Percentiles rank a stretch among this genome's conserved stretches.
Evolutionary conservation across 2,329 filamentous ascomycete species (phyloP).

Genomic region (Talaromyces verruculosus): DNA sequence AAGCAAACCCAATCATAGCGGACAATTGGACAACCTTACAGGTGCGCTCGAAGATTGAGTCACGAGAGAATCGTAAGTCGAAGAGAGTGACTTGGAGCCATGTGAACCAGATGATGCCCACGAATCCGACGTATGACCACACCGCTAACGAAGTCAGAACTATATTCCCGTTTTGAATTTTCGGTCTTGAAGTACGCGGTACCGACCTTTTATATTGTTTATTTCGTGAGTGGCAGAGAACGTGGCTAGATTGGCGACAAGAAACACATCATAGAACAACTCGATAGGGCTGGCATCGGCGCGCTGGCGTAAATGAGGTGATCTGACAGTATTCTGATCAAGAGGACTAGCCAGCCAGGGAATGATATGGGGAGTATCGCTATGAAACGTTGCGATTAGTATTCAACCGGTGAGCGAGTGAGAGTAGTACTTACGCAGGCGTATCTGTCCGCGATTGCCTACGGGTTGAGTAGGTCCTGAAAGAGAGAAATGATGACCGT

Average conservation of each 20-base stretch:
- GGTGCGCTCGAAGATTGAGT: constrained; percentile 63
- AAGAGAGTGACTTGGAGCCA: constrained; percentile 65
- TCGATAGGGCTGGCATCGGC: constrained; percentile 57
- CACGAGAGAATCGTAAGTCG: constrained; percentile 65
- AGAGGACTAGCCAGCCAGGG: constrained; percentile 40
- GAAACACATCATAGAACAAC: constrained; percentile 62
- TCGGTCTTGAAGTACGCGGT: not conserved
- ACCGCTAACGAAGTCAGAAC: constrained; percentile 32
- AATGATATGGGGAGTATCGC: constrained; percentile 13
- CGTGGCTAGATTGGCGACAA: constrained; percentile 64
- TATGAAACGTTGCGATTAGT: not conserved
- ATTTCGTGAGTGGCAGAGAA: constrained; percentile 60
- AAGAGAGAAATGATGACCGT: constrained; percentile 32
- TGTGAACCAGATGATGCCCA: constrained; percentile 65
- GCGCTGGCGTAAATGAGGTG: constrained; percentile 42
- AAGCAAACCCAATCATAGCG: constrained; percentile 65
- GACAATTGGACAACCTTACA: constrained; percentile 62
- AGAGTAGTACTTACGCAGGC: constrained; percentile 27
- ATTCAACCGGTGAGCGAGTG: not conserved
- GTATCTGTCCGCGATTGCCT: constrained; percentile 23
- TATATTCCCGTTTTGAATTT: not conserved
- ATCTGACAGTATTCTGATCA: constrained; percentile 27
- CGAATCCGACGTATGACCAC: constrained; percentile 53
- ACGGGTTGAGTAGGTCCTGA: constrained; percentile 31
- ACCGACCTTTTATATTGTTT: constrained; percentile 47